Base-by-base conservation (phyloP, 768 basidiomycete genomes). In the Podaxis sp. region DNA sequence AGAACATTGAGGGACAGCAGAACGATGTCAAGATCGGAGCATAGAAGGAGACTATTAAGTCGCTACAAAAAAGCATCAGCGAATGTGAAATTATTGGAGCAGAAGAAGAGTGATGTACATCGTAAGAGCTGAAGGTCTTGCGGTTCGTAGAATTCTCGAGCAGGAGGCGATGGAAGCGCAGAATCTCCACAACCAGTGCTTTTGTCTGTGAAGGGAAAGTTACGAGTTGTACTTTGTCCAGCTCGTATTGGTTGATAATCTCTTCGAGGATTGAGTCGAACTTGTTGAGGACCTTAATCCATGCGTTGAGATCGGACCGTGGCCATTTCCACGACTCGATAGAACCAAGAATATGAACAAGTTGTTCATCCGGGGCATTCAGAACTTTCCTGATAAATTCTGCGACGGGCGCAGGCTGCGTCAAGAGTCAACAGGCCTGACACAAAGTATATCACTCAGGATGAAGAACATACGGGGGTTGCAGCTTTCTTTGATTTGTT, bases 71-170 rank as follows among this genome's bases (percentile, higher is more conserved):
- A 52, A 49, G 46, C 44, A 57, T 59, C 53, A 65, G 61, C 55
- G 22, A 58, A 51, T 39, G 63, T 48, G 60, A 64, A 66, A 42
- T 12, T 52, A 59, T 46, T 19, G 15, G 19, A n/a, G 63, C 17
- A 36, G 65, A 26, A 46, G 48, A 66, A 51, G 59, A 58, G 52
- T 80, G 95, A 76, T 33, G 33, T 76, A 99, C 96, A 73, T 99
- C 97, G 75, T 97, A 99, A 3, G 95, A 96, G 64, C 86, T 88
- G 77, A 90, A 99, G 63, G 95, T 92, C 80, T 98, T 99, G 70
- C 97, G 82, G 73, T 96, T 99, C 44, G 97, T 99, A 52, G 95
- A 96, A 74, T 98, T 97, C 78, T 99, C 97, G 70, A 99, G 80
- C 57, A 99, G 78, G 42, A 99, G 77, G 65, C 92, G 84, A 78